These are phyloP conservation scores for Trypanosoma theileri DNA, from an alignment of 208 protist species.

Conservation along the genomic window DNA sequence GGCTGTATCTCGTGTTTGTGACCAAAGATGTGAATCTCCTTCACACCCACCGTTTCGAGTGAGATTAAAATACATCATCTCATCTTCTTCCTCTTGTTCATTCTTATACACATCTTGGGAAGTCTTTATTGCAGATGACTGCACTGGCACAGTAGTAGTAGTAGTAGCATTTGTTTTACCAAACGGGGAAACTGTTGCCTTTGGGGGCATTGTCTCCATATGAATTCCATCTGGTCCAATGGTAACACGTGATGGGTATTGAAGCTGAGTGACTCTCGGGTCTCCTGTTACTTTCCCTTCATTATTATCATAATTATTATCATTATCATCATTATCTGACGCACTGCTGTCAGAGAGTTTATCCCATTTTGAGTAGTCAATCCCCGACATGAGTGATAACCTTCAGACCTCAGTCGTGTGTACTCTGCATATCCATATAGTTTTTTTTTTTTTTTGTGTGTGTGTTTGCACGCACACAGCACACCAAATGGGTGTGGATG, in stretches of 20 bases:
- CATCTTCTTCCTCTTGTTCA: slow-evolving; percentile 61
- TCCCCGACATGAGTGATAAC: slow-evolving; percentile 35
- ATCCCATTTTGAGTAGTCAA: slow-evolving; percentile 89
- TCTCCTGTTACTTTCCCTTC: not conserved
- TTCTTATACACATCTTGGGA: slow-evolving; percentile 3
- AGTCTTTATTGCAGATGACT: not conserved
- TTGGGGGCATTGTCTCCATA: slow-evolving; percentile 34
- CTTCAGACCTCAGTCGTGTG: not conserved
- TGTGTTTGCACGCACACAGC: not conserved
- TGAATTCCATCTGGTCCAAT: slow-evolving; percentile 58
- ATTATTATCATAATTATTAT: too few relatives aligned
- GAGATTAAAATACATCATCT: slow-evolving; percentile 53
- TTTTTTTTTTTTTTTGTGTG: not conserved
- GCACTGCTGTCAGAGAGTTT: slow-evolving; percentile 43
- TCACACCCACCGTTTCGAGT: slow-evolving; percentile 67
- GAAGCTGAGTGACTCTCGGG: slow-evolving; percentile 53
- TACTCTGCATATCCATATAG: not conserved
- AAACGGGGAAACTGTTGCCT: slow-evolving; percentile 57
- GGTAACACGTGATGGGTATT: slow-evolving; percentile 62
- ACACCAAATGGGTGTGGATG: too few relatives aligned
- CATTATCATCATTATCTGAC: slow-evolving; percentile 13
- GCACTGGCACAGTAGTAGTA: not conserved
- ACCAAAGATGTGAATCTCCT: slow-evolving; percentile 60
- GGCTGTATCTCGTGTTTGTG: slow-evolving; percentile 65
- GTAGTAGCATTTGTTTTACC: not conserved